phyloP scores from a whole-genome alignment of 495 filamentous ascomycete genomes.

The Neurospora pannonica region DNA sequence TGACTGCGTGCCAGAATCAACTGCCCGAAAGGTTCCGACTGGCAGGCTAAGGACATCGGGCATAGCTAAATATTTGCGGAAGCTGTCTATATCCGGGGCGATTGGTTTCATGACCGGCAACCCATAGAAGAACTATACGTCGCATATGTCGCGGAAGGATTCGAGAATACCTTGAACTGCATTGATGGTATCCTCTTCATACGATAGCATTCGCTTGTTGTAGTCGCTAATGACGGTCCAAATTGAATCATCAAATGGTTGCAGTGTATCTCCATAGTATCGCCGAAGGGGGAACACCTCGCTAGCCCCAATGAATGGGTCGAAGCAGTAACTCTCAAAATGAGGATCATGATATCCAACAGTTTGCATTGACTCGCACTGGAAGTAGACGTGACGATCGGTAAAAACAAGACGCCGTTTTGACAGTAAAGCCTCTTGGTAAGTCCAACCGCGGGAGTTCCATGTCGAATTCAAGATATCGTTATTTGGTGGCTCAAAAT shows the following conservation, averaged over 20 bases:
- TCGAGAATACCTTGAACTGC: background rate
- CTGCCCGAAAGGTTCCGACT: background rate
- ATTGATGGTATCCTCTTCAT: background rate
- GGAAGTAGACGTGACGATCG: constrained; percentile 25
- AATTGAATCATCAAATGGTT: no score
- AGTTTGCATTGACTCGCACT: constrained; percentile 19
- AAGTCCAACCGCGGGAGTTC: constrained; percentile 33
- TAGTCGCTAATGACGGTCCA: background rate
- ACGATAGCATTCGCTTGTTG: background rate
- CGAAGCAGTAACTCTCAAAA: no score
- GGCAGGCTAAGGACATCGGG: background rate
- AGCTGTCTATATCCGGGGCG: background rate
- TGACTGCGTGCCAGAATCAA: fast-evolving
- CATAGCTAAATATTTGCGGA: background rate
- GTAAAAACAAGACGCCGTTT: constrained; percentile 12
- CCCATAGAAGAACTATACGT: background rate
- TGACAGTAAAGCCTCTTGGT: constrained; percentile 29
- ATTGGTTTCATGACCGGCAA: background rate
- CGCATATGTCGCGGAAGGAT: background rate
- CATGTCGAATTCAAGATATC: background rate
- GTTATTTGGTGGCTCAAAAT: background rate
- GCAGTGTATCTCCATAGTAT: no score
- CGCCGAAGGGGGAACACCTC: background rate
- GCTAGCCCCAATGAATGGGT: no score
- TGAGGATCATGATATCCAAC: background rate